Base-by-base conservation (phyloP, 208 protist genomes). In the Leishmania turanica region DNA sequence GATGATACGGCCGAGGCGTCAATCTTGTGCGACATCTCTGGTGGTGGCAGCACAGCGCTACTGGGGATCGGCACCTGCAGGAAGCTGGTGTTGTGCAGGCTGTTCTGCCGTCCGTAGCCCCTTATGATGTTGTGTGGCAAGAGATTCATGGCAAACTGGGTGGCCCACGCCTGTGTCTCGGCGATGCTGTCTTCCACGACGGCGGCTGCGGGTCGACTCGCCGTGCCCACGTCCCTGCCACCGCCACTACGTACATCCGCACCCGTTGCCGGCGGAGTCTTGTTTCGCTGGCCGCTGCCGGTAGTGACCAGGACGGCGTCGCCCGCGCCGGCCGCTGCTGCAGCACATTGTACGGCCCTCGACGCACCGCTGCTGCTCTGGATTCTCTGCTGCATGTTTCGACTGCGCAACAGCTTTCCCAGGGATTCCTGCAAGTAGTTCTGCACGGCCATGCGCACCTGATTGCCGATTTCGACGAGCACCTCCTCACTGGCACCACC, bases 391-490 rank as follows among this genome's bases (percentile, higher is more conserved):
- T 76, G 45, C 49, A 15, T 76, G 72, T 62, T 76, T 51, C 72
- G 45, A 45, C 31, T 58, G 51, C 72, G 34, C 34, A 78, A 11
- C 75, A 70, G 13, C 9, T 24, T 60, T 27, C 77, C 77, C 69
- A 53, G 17, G 45, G 37, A 73, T 3, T 15, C 45, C 69, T 77
- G 54, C 34, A 96, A 79, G 79, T 95, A 95, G 81, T 96, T 95
- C 45, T 88, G 81, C 51, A 95, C 89, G 53, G 87, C 91, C 40
- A 85, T 78, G 54, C 88, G 89, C 40, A 83, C 88, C 31, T 89
- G 86, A 64, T 95, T 96, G 19, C 90, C 91, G 7, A 87, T 21
- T 5, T 71, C 47, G 6, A 70, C 56, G 54, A 79, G 11, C 34
- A 45, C 56, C 42, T 40, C 45, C 31, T 81, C 75, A 19, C 21